Base-by-base conservation (phyloP, 2,329 filamentous ascomycete genomes). In the Cladophialophora carrionii region DNA sequence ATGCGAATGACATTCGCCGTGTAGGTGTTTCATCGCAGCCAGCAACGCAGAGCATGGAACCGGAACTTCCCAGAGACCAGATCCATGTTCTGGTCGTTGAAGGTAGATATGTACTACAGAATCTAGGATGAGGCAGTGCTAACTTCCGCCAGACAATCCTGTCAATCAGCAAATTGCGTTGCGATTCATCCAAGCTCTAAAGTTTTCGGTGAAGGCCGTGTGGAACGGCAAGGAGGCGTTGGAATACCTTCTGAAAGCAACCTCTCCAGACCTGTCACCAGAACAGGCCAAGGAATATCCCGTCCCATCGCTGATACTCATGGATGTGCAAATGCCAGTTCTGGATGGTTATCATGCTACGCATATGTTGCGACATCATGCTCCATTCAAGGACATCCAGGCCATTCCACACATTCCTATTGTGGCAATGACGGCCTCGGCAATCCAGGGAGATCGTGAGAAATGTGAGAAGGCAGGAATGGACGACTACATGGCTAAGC, bases 181-280 rank as follows among this genome's bases (percentile, higher is more conserved):
- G 29, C 90, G 88, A 72, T 90, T 89, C 0, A 91, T 93, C 69
- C 83, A 82, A 64, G 91, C 90, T 72, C 83, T 93, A 9, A 87
- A 88, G 1, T 92, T 92, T 71, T 84, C 83, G 4, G 89, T 90
- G 3, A 84, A 82, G 6, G 90, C 89, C 0, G 87, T 88, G 0
- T 91, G 88, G 88, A 92, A 92, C 71, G 90, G 90, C 26, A 86
- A 89, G 74, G 90, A 94, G 73, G 90, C 89, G 0, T 80, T 94
- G 17, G 88, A 92, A 22, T 92, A 92, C 73, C 79, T 94, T 17
- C 66, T 77, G 14, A 74, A 83, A 54, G 82, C 81, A 2, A 84
- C 86, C 1, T 66, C 64, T 29, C 54, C 66, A 14, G 49, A 65
- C 20, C 51, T 68, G 32, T 80, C 82, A 26, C 71, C 74, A 6